Evolutionary conservation across 1,139 yeast genomes (phyloP).

Genomic region (Lizanozyma gosingica): DNA sequence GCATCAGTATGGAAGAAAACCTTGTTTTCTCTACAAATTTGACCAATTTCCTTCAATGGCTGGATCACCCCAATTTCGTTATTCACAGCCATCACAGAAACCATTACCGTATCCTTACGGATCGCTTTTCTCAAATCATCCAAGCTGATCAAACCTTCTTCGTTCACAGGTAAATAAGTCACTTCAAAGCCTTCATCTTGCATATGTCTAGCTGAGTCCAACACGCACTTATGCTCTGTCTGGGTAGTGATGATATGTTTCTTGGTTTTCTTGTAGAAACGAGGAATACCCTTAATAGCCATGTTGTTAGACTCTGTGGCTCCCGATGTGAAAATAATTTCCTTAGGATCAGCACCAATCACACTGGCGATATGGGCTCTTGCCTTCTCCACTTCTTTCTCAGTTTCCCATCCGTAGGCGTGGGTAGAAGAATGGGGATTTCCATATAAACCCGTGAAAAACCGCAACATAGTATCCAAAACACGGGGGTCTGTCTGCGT

Average conservation of each 20-base stretch:
- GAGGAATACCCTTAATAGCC: conserved; percentile 91
- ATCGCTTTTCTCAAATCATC: conserved; percentile 75
- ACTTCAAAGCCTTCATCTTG: conserved; percentile 97
- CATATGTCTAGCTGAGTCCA: conserved; percentile 89
- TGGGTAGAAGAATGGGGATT: conserved; percentile 97
- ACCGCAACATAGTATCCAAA: conserved; percentile 85
- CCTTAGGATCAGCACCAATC: conserved; percentile 92
- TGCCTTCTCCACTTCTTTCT: conserved; percentile 81
- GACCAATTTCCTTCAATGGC: conserved; percentile 91
- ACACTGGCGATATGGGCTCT: conserved; percentile 73
- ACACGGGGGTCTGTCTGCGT: conserved; percentile 98
- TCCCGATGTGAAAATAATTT: conserved; percentile 93
- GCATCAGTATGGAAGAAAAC: conserved; percentile 98
- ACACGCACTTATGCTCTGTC: conserved; percentile 96
- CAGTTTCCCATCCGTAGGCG: conserved; percentile 99
- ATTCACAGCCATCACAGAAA: conserved; percentile 96
- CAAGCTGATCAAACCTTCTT: conserved; percentile 72
- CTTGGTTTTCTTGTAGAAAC: conserved; percentile 84
- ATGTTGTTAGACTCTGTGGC: conserved; percentile 96
- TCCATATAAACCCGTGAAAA: conserved; percentile 90
- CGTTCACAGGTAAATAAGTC: conserved; percentile 78
- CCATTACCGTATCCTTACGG: conserved; percentile 84
- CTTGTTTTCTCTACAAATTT: conserved; percentile 75
- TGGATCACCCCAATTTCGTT: conserved; percentile 98
- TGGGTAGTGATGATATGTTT: conserved; percentile 92